Conservation (phyloP, 2,329 filamentous ascomycete species). For the Claviceps pusilla region DNA sequence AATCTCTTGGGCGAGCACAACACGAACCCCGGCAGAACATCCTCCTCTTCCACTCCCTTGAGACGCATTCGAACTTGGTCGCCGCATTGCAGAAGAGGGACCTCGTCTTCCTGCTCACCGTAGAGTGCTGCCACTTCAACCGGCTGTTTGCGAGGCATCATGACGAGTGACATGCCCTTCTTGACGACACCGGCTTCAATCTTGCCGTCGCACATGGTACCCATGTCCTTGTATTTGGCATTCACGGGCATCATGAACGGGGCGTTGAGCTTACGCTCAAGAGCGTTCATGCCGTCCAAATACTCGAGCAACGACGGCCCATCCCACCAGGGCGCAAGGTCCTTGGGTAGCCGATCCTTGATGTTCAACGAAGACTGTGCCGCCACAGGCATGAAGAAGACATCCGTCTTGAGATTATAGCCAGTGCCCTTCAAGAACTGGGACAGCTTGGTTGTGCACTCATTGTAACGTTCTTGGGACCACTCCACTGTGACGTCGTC, state of each 20-base stretch:
- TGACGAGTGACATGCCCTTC: slow-evolving; percentile 70
- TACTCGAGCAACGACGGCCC: slow-evolving; percentile 88
- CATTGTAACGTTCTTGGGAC: slow-evolving; percentile 83
- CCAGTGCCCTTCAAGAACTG: slow-evolving; percentile 83
- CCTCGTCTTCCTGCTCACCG: slow-evolving; percentile 91
- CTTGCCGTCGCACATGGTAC: slow-evolving; percentile 95
- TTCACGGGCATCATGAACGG: slow-evolving; percentile 99
- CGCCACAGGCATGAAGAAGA: slow-evolving; percentile 92
- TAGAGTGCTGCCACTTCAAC: slow-evolving; percentile 76
- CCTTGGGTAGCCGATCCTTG: slow-evolving; percentile 71
- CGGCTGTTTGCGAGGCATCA: slow-evolving; percentile 89
- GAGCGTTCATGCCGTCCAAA: slow-evolving; percentile 80
- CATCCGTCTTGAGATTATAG: slow-evolving; percentile 85
- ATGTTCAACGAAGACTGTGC: slow-evolving; percentile 76
- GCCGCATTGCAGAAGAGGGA: slow-evolving; percentile 67
- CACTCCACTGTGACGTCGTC: slow-evolving; percentile 93
- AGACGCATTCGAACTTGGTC: slow-evolving; percentile 89
- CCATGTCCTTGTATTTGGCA: slow-evolving; percentile 93
- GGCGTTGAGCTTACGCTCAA: slow-evolving; percentile 91
- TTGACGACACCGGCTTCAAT: slow-evolving; percentile 88
- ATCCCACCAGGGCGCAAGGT: slow-evolving; percentile 66
- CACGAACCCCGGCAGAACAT: slow-evolving; percentile 88
- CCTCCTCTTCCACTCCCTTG: slow-evolving; percentile 92
- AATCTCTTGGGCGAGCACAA: slow-evolving; percentile 87
- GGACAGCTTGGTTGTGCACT: slow-evolving; percentile 78